These are phyloP conservation scores for Penicillium hesseltinei DNA, from an alignment of 2,329 filamentous ascomycete genomes.

Conservation along the genomic window DNA sequence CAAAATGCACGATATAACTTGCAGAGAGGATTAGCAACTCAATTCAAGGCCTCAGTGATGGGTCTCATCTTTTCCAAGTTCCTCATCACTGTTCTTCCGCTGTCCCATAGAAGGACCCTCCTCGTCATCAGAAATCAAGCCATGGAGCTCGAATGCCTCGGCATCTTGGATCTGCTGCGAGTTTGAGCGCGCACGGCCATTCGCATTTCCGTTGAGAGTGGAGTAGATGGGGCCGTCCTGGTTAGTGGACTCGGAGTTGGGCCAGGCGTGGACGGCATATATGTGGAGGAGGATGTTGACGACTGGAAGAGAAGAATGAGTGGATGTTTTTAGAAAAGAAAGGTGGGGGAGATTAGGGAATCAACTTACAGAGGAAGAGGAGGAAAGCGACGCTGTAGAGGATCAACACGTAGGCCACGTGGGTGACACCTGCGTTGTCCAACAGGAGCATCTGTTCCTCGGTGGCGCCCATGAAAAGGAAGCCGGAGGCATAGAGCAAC, in stretches of 20 bases:
- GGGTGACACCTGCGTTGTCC: constrained; percentile 70
- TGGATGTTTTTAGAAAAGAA: neutral
- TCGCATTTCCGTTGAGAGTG: constrained; percentile 27
- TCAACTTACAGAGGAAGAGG: constrained; percentile 72
- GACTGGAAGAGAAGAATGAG: constrained; percentile 47
- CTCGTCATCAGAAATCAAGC: constrained; percentile 84
- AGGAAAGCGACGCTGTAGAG: constrained; percentile 87
- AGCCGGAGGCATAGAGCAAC: constrained; percentile 88
- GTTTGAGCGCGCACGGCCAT: constrained; percentile 45
- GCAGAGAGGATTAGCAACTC: neutral
- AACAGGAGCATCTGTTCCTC: constrained; percentile 92
- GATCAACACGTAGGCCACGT: constrained; percentile 89
- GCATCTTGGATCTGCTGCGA: constrained; percentile 67
- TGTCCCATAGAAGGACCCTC: constrained; percentile 43
- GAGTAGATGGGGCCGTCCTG: constrained; percentile 19
- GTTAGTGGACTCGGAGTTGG: constrained; percentile 33
- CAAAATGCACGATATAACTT: constrained; percentile 4
- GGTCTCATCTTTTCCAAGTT: constrained; percentile 24
- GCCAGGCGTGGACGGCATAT: constrained; percentile 66
- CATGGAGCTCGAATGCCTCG: constrained; percentile 91
- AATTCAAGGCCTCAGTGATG: neutral
- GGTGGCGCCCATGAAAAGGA: constrained; percentile 96
- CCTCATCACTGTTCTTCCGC: constrained; percentile 34
- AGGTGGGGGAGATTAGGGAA: neutral
- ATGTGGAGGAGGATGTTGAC: constrained; percentile 80